Base-by-base conservation (phyloP, 2,329 filamentous ascomycete species). In the Fusarium nurragi region DNA sequence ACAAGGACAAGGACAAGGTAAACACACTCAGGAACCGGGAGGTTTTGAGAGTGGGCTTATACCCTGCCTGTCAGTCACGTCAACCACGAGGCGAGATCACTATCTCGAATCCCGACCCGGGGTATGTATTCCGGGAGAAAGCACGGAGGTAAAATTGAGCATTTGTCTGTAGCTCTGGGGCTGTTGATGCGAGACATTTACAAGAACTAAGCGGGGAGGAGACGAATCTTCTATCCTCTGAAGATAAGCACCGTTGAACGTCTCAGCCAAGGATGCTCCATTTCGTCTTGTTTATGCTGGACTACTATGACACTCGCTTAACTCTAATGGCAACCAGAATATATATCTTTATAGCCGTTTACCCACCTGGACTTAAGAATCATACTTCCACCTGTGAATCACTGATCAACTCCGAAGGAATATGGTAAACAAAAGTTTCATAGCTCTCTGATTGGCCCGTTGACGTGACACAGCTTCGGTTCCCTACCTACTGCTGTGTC, bases 161-260 rank as follows among this genome's bases (percentile, higher is more conserved):
- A 32, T 9, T 4, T 34, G 26, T 9, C 16, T 18, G 32, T 34
- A 16, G n/a, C n/a, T 34, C 16, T n/a, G 32, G 32, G 16, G 16
- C 8, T 11, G 16, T 8, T 34, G 60, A 14, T 75, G 75, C 37
- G 70, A 74, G 47, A 39, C 55, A 1, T 41, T 41, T 77, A 19
- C 59, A 65, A 1, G 65, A 73, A n/a, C 69, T 80, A 11, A 58
- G 64, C 1, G 70, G 72, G 0, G 59, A 73, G 0, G 59, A 60
- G 2, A 80, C 86, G 49, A 37, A 55, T 1, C 41, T 72, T 4
- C 67, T 75, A 14, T 54, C 64, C 2, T 67, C 78, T 73, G 67
- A 86, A 80, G 67, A 86, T 78, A 52, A 85, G 78, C 84, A 88
- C 74, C 85, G 85, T 54, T 88, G 86, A 81, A 77, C 76, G 8